Evolutionary conservation across 192 early-diverging fungal genomes (phyloP).

Genomic region (Physocladia obscura): DNA sequence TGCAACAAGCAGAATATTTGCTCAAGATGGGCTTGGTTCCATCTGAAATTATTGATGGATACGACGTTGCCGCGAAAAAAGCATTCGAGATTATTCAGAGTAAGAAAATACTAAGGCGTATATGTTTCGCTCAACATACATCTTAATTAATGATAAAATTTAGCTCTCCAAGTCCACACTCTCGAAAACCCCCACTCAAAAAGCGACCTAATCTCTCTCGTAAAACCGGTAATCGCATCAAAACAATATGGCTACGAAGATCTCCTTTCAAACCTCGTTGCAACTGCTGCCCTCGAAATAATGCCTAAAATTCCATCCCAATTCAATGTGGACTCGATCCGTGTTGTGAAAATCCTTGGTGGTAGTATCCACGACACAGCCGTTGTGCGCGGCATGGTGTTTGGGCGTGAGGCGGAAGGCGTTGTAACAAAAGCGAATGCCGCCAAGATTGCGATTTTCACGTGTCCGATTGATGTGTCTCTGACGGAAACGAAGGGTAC

Average conservation of each 20-base stretch:
- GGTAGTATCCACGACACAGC: constrained; percentile 81
- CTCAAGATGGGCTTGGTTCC: constrained; percentile 94
- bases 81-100: constrained; percentile 80
- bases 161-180: constrained; percentile 69
- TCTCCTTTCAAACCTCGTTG: constrained; percentile 75
- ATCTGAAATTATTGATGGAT: constrained; percentile 92
- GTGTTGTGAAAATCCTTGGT: constrained; percentile 97
- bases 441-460: constrained; percentile 93
- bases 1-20: constrained; percentile 90
- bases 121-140: too few relatives aligned
- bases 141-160: neutral
- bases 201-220: constrained; percentile 71
- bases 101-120: too few relatives aligned
- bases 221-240: constrained; percentile 77
- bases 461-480: constrained; percentile 87
- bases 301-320: constrained; percentile 82
- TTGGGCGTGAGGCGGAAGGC: constrained; percentile 88
- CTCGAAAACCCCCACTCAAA: constrained; percentile 43
- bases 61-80: constrained; percentile 81
- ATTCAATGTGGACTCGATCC: constrained; percentile 94
- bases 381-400: constrained; percentile 96
- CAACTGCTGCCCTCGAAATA: constrained; percentile 77
- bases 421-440: constrained; percentile 64
- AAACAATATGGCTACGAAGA: constrained; percentile 98
- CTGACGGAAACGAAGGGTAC: constrained; percentile 99